Conservation (phyloP, 805 yeast genomes). For the Pichia sporocuriosa region DNA sequence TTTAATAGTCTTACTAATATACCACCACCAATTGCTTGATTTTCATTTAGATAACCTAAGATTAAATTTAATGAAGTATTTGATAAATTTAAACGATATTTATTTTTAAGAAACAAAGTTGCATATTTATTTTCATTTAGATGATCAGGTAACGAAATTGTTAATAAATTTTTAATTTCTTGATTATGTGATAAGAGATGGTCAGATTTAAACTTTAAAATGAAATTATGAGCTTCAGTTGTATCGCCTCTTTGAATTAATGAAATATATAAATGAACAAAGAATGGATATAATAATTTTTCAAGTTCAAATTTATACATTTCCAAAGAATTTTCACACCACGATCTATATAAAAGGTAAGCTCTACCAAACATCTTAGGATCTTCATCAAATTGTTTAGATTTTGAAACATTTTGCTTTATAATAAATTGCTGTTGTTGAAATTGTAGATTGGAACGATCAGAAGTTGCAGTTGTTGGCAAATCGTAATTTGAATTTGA, state of each 20-base stretch:
- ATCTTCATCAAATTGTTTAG: slow-evolving; percentile 42
- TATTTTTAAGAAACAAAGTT: slow-evolving; percentile 61
- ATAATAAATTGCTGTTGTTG: slow-evolving; percentile 26
- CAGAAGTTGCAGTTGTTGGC: slow-evolving; percentile 31
- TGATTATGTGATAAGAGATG: slow-evolving; percentile 70
- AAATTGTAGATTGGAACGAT: slow-evolving; percentile 29
- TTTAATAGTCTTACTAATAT: slow-evolving; percentile 79
- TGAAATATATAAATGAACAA: slow-evolving; percentile 80
- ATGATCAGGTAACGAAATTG: slow-evolving; percentile 75
- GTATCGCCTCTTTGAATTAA: slow-evolving; percentile 59
- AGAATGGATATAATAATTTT: slow-evolving; percentile 83
- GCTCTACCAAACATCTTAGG: slow-evolving; percentile 76
- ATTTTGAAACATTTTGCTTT: slow-evolving; percentile 21
- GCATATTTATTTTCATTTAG: slow-evolving; percentile 78
- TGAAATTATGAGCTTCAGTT: slow-evolving; percentile 63
- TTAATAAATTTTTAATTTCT: slow-evolving; percentile 66
- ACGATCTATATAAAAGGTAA: slow-evolving; percentile 68
- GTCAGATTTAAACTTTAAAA: slow-evolving; percentile 65
- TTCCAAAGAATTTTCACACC: slow-evolving; percentile 90
- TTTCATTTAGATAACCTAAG: slow-evolving; percentile 81
- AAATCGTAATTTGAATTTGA: slow-evolving; percentile 31
- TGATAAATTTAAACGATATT: slow-evolving; percentile 69
- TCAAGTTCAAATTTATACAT: slow-evolving; percentile 83
- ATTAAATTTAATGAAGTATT: slow-evolving; percentile 80
- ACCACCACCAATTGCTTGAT: slow-evolving; percentile 88